Conservation (phyloP, 352 stramenopile species). For the Phytophthora agathidicida region DNA sequence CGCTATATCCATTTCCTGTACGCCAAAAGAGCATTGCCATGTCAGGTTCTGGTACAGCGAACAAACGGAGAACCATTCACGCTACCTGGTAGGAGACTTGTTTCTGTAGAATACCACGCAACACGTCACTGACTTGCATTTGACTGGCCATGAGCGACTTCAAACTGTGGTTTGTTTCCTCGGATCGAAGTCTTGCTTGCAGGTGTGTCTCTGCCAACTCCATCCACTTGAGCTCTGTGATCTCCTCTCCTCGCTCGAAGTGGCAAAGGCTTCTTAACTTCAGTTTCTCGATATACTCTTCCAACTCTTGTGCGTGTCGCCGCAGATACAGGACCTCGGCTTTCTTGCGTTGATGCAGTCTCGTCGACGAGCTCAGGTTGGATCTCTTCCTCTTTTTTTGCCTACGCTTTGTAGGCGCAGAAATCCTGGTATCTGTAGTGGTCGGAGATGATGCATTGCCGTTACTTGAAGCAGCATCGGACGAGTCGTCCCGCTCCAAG, state of each 20-base stretch:
- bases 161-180: constrained; percentile 11
- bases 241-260: too few species aligned
- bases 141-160: constrained; percentile 3
- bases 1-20: too few species aligned
- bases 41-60: too few species aligned
- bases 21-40: too few species aligned
- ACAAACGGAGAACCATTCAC: too few species aligned
- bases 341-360: constrained; percentile 21
- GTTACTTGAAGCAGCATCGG: too few species aligned
- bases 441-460: too few species aligned
- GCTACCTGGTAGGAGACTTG: neutral
- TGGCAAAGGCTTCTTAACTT: neutral
- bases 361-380: constrained; percentile 26
- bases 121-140: neutral
- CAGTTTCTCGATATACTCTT: constrained; percentile 1
- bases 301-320: constrained; percentile 12
- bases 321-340: constrained; percentile 18
- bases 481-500: too few species aligned
- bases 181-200: constrained; percentile 3
- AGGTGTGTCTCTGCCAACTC: constrained; percentile 1
- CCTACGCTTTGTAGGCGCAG: too few species aligned
- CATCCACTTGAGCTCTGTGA: neutral
- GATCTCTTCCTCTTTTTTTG: constrained; percentile 19
- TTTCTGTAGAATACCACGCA: neutral
- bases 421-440: too few species aligned